Conservation (phyloP, 2,329 filamentous ascomycete species). For the Fusarium pilosicola region DNA sequence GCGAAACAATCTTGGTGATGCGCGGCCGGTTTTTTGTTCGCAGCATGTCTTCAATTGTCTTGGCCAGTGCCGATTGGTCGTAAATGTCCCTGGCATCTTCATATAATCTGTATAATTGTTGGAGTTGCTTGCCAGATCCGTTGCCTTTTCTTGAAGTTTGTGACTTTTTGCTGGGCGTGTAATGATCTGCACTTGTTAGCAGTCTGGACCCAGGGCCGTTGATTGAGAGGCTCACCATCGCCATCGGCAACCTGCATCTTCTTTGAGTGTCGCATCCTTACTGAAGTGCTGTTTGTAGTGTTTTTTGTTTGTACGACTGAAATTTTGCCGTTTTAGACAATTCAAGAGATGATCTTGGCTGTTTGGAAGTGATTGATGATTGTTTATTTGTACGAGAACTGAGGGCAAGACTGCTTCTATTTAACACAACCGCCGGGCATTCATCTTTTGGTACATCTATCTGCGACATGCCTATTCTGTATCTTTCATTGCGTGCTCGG, state of each 20-base stretch:
- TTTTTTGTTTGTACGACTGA: accelerated
- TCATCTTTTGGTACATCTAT: neutral
- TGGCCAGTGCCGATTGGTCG: constrained; percentile 23
- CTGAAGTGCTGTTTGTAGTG: neutral
- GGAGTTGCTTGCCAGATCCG: constrained; percentile 24
- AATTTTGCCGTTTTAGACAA: neutral
- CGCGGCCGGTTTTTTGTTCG: constrained; percentile 27
- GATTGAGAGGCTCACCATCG: constrained; percentile 1
- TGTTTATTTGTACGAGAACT: neutral
- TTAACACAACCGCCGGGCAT: neutral
- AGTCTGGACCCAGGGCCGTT: neutral
- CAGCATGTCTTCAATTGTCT: constrained; percentile 32
- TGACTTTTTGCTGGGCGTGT: constrained; percentile 4
- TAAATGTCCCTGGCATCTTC: constrained; percentile 26
- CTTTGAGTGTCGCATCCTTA: constrained; percentile 26
- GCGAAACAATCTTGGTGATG: constrained; percentile 32
- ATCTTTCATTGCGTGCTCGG: constrained; percentile 4
- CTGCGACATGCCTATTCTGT: neutral
- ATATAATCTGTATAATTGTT: constrained; percentile 28
- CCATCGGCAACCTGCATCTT: neutral
- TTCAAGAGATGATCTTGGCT: neutral
- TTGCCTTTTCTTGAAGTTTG: constrained; percentile 5
- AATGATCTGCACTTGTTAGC: neutral
- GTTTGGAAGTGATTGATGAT: neutral
- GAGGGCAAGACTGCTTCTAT: neutral